Evolutionary conservation across 768 basidiomycete genomes (phyloP).

Genomic region (Guyanaporus albipodus): DNA sequence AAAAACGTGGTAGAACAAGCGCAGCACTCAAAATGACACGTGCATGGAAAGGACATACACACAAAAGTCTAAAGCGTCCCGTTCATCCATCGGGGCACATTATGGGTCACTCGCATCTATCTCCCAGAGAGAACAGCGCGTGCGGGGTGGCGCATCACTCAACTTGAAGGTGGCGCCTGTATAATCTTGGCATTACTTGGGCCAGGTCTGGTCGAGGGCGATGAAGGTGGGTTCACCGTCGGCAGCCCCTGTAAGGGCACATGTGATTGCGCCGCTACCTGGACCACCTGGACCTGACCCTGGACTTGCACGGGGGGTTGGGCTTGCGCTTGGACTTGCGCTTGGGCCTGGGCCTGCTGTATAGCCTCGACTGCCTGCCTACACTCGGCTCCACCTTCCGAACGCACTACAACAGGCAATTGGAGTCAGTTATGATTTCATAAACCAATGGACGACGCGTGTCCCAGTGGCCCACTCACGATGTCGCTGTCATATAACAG

Average conservation of each 20-base stretch:
- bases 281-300: slow-evolving; percentile 20
- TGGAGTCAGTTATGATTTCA: slow-evolving; percentile 25
- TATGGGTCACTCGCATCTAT: slow-evolving; percentile 17
- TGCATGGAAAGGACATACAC: slow-evolving; percentile 6
- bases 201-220: slow-evolving; percentile 24
- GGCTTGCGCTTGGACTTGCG: slow-evolving; percentile 20
- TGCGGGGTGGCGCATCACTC: slow-evolving; percentile 1
- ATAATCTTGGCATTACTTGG: slow-evolving; percentile 17
- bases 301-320: slow-evolving; percentile 20
- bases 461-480: slow-evolving; percentile 45
- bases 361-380: slow-evolving; percentile 41
- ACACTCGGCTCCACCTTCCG: slow-evolving; percentile 81
- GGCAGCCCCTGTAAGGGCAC: slow-evolving; percentile 20
- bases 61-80: slow-evolving; percentile 24
- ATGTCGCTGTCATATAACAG: slow-evolving; percentile 55
- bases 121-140: slow-evolving; percentile 4
- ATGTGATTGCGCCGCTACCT: slow-evolving; percentile 21
- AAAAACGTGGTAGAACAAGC: not conserved
- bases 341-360: slow-evolving; percentile 32
- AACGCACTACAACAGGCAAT: slow-evolving; percentile 56
- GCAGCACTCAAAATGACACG: slow-evolving; percentile 1
- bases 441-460: slow-evolving; percentile 20
- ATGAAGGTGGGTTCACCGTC: slow-evolving; percentile 14
- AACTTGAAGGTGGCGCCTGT: slow-evolving; percentile 19
- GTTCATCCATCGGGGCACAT: slow-evolving; percentile 14